Conservation (phyloP, 2,329 filamentous ascomycete species). For the Elsinoe batatas region DNA sequence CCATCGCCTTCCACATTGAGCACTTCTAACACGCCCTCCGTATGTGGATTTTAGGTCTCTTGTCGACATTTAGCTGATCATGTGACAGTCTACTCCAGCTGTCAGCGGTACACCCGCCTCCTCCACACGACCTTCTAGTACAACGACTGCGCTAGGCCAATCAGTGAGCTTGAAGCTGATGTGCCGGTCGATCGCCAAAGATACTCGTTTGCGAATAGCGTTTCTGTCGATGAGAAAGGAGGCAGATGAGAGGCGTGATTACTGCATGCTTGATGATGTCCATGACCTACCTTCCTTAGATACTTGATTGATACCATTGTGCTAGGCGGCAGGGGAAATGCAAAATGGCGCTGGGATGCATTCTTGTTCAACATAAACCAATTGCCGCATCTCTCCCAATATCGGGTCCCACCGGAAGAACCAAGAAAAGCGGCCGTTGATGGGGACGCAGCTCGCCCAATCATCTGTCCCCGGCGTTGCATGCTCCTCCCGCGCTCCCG, state of each 20-base stretch:
- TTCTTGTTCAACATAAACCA: neutral
- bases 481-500: slow-evolving; percentile 5
- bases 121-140: neutral
- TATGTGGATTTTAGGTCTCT: neutral
- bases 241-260: neutral
- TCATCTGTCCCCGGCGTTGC: neutral
- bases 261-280: neutral
- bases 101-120: neutral
- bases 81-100: neutral
- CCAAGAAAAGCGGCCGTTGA: neutral
- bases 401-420: slow-evolving; percentile 2
- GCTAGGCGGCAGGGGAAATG: neutral
- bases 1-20: neutral
- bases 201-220: neutral
- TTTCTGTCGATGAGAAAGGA: neutral
- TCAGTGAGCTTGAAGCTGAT: slow-evolving; percentile 2
- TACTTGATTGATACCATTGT: slow-evolving; percentile 1
- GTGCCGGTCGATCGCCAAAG: neutral
- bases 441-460: slow-evolving; percentile 6
- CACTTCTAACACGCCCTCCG: neutral
- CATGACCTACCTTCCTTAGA: slow-evolving; percentile 9
- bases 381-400: neutral
- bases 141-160: neutral
- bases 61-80: neutral
- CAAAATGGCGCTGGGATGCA: neutral